phyloP scores from a whole-genome alignment of 306 rosid species.

The Acacia confusa region DNA sequence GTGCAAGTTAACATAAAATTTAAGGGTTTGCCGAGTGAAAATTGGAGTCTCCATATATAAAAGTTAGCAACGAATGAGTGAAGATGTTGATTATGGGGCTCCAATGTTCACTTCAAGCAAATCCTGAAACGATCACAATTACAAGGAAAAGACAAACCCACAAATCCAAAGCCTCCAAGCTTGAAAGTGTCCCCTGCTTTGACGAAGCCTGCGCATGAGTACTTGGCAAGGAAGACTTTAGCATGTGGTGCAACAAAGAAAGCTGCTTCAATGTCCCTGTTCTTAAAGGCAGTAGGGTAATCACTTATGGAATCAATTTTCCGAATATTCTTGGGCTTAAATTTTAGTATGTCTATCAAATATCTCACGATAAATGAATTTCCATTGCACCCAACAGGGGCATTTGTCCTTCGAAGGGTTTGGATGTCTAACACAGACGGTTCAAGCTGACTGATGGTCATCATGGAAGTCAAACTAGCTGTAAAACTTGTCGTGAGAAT shows the following conservation, averaged over 20 bases:
- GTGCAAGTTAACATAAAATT: neutral
- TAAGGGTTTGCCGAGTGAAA: slow-evolving; percentile 19
- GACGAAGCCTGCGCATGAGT: slow-evolving; percentile 48
- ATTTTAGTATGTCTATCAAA: slow-evolving; percentile 30
- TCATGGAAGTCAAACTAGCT: slow-evolving; percentile 58
- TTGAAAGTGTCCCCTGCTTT: slow-evolving; percentile 40
- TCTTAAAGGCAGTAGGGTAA: slow-evolving; percentile 52
- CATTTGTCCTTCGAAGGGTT: slow-evolving; percentile 45
- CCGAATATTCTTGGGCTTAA: slow-evolving; percentile 43
- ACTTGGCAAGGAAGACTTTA: slow-evolving; percentile 58
- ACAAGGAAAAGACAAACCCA: slow-evolving; percentile 30
- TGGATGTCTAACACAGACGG: slow-evolving; percentile 52
- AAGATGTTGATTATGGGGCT: neutral
- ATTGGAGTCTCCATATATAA: neutral
- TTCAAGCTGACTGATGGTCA: slow-evolving; percentile 46
- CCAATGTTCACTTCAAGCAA: slow-evolving; percentile 8
- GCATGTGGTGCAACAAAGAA: slow-evolving; percentile 67
- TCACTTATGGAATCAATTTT: slow-evolving; percentile 37
- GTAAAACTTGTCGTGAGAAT: slow-evolving; percentile 52
- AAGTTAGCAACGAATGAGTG: neutral
- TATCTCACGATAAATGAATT: slow-evolving; percentile 53
- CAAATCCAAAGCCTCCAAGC: slow-evolving; percentile 68
- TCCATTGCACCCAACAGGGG: slow-evolving; percentile 50
- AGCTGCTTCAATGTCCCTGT: slow-evolving; percentile 55
- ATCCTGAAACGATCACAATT: neutral